Evolutionary conservation across 441 rosid genomes (phyloP).

Genomic region (Codiaeum variegatum): DNA sequence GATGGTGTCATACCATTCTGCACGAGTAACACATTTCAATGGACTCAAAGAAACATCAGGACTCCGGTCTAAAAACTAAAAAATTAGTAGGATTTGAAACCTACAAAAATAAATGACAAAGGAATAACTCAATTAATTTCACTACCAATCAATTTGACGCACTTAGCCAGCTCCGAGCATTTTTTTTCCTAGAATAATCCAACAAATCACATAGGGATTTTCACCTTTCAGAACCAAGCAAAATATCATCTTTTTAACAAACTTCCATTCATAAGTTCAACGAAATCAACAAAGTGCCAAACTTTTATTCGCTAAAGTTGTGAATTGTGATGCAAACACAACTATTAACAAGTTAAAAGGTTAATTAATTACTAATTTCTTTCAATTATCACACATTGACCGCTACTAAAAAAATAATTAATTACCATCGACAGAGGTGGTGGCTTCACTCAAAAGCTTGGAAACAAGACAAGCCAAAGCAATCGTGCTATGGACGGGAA

Average conservation of each 20-base stretch:
- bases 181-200: not conserved
- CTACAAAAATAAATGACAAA: too few relatives aligned
- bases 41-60: too few relatives aligned
- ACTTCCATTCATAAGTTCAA: not conserved
- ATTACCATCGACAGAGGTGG: constrained; percentile 41
- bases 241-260: not conserved
- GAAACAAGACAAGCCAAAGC: constrained; percentile 77
- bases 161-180: too few relatives aligned
- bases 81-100: too few relatives aligned
- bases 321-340: not conserved
- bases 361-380: not conserved
- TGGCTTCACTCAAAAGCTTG: constrained; percentile 47
- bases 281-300: not conserved
- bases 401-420: not conserved
- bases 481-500: constrained; percentile 53
- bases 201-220: too few relatives aligned
- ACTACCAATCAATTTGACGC: too few relatives aligned
- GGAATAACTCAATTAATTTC: too few relatives aligned
- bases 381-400: not conserved
- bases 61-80: too few relatives aligned
- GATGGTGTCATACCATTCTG: constrained; percentile 98
- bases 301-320: not conserved
- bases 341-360: not conserved
- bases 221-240: not conserved
- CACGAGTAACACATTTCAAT: constrained; percentile 22